These are phyloP conservation scores for Carex scoparia DNA, from an alignment of 176 grass and related monocot species.

Conservation along the genomic window DNA sequence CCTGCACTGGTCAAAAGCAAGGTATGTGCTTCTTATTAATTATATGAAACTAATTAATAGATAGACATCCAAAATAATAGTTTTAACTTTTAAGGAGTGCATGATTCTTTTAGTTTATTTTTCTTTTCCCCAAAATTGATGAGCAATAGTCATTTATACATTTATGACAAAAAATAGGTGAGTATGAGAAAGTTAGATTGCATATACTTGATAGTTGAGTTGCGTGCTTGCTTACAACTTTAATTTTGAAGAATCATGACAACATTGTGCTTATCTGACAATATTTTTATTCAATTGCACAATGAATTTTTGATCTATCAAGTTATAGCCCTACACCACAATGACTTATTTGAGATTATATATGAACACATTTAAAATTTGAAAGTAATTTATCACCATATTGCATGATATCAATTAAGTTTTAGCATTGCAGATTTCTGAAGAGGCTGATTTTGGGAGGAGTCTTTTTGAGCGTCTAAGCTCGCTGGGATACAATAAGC, in stretches of 20 bases:
- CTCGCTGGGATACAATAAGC: constrained; percentile 49
- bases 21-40: constrained; percentile 22
- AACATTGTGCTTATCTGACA: background rate
- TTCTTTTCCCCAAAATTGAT: too few relatives aligned
- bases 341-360: background rate
- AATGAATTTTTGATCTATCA: background rate
- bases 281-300: background rate
- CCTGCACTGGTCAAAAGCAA: constrained; percentile 63
- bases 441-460: constrained; percentile 39
- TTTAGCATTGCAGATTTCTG: constrained; percentile 33
- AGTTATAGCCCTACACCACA: background rate
- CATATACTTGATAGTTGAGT: background rate
- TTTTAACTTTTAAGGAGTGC: too few relatives aligned
- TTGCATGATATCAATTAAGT: background rate
- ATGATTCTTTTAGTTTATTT: too few relatives aligned
- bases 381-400: background rate
- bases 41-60: background rate
- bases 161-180: background rate
- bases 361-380: background rate
- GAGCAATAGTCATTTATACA: background rate
- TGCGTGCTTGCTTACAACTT: background rate
- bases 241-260: background rate
- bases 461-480: constrained; percentile 63
- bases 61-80: background rate
- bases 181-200: background rate